Evolutionary conservation across 1,284 basidiomycete genomes (phyloP), one percentile per base, ranked within the genome.

Genomic region (Papiliotrema flavescens): DNA sequence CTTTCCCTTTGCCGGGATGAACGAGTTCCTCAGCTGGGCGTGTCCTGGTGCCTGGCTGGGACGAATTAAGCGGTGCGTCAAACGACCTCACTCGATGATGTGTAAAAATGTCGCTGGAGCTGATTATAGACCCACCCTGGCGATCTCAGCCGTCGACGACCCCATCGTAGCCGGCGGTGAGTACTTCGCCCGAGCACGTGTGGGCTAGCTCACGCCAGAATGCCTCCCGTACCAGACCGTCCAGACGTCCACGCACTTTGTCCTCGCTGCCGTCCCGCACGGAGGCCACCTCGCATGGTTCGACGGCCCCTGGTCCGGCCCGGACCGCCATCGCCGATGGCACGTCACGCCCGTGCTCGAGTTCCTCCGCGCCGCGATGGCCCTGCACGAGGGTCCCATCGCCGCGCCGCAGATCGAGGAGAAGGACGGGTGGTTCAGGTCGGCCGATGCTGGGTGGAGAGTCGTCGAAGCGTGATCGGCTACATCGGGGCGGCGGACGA

Each of bases 281-380:
- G 95, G 96, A 1, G 96, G 96, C 0, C 95, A 98, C 78, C 80
- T 98, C n/a, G 95, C 94, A 32, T 98, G 91, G 94, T 98, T 95
- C 70, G 84, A 88, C 64, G 77, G 82, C 5, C 67, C 71, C 3
- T 19, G 42, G 23, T 26, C 49, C 45, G 44, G 58, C 35, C 42
- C 44, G 2, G 47, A 57, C 26, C 6, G 51, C 14, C 63, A 65
- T 51, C 61, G 60, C 40, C 61, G 63, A 45, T 65, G 63, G 63
- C 54, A 62, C 42, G 47, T 57, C 34, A 50, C 50, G 37, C 63
- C 63, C 4, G 53, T 62, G 26, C 53, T 56, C 14, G 59, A 65
- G 34, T 65, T 61, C 47, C 47, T 65, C 2, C 53, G 51, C n/a
- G 51, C 55, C 5, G 54, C 52, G 9, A 39, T 56, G 3, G 60